Evolutionary conservation across 2,329 filamentous ascomycete species (phyloP).

Genomic region (Penicillium sp.): DNA sequence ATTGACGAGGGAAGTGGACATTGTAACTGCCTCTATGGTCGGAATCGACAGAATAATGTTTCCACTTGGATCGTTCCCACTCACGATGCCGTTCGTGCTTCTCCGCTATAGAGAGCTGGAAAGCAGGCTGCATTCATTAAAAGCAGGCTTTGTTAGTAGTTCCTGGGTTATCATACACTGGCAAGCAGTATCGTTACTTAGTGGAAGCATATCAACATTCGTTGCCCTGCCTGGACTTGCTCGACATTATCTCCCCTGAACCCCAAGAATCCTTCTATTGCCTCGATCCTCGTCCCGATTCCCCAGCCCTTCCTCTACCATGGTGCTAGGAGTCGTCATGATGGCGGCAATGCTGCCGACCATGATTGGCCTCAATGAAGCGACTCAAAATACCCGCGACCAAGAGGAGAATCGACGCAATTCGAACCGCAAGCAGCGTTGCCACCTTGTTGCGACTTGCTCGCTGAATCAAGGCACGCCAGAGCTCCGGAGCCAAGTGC

Average conservation of each 20-base stretch:
- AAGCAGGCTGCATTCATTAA: constrained; percentile 12
- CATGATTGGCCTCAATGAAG: constrained; percentile 30
- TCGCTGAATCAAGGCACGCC: constrained; percentile 20
- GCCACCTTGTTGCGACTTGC: constrained; percentile 25
- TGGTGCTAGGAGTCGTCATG: constrained; percentile 30
- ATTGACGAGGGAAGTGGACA: constrained; percentile 1
- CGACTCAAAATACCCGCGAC: constrained; percentile 22
- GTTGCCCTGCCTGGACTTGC: background rate
- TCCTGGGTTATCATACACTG: constrained; percentile 10
- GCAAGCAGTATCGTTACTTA: background rate
- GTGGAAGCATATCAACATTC: background rate
- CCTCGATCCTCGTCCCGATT: background rate
- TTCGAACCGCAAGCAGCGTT: constrained; percentile 22
- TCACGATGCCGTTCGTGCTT: constrained; percentile 2
- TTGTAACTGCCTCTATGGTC: background rate
- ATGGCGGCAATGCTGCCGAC: constrained; percentile 29
- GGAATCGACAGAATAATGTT: background rate
- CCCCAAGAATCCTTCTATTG: background rate
- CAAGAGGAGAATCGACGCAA: constrained; percentile 23
- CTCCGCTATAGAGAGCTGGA: constrained; percentile 3
- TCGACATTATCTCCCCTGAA: no score
- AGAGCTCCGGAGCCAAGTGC: constrained; percentile 21
- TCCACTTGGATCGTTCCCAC: constrained; percentile 15
- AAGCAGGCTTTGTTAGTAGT: no score
- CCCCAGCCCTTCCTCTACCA: constrained; percentile 9